Conservation (phyloP, 202 grass and related monocot species). For the Sporobolus alterniflorus region DNA sequence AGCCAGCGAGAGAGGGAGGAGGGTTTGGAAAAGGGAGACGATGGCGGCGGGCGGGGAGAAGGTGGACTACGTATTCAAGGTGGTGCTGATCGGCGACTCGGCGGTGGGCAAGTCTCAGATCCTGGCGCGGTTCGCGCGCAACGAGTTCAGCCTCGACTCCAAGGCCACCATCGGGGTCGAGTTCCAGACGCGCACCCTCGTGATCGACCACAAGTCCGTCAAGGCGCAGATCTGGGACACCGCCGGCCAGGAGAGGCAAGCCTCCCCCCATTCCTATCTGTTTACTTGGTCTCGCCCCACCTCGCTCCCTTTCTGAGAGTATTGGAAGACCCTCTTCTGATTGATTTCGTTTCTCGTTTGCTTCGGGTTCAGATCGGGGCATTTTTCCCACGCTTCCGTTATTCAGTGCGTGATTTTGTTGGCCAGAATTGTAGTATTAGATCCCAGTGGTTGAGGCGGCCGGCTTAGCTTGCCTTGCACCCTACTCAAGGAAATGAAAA, state of each 20-base stretch:
- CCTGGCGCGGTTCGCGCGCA: constrained; percentile 86
- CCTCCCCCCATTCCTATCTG: too few relatives aligned
- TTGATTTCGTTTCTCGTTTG: neutral
- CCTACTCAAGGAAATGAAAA: neutral
- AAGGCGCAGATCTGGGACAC: constrained; percentile 96
- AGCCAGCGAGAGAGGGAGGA: too few relatives aligned
- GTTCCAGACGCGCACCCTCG: constrained; percentile 93
- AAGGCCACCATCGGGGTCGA: constrained; percentile 99
- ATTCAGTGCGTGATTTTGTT: neutral
- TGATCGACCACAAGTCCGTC: constrained; percentile 73
- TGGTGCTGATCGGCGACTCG: constrained; percentile 96
- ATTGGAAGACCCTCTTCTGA: too few relatives aligned
- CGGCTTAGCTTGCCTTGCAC: constrained; percentile 23
- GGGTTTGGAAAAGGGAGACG: neutral
- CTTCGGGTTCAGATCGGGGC: neutral
- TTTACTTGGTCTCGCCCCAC: too few relatives aligned
- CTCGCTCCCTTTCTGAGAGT: too few relatives aligned
- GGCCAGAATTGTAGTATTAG: neutral
- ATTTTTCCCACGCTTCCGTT: neutral
- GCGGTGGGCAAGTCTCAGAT: constrained; percentile 98
- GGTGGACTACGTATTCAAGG: constrained; percentile 98
- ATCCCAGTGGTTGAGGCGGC: constrained; percentile 33
- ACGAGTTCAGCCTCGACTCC: constrained; percentile 97
- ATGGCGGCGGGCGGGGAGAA: constrained; percentile 66
- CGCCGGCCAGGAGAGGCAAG: constrained; percentile 63